Base-by-base conservation (phyloP, 768 basidiomycete species). In the Lepiota brunneoincarnata region DNA sequence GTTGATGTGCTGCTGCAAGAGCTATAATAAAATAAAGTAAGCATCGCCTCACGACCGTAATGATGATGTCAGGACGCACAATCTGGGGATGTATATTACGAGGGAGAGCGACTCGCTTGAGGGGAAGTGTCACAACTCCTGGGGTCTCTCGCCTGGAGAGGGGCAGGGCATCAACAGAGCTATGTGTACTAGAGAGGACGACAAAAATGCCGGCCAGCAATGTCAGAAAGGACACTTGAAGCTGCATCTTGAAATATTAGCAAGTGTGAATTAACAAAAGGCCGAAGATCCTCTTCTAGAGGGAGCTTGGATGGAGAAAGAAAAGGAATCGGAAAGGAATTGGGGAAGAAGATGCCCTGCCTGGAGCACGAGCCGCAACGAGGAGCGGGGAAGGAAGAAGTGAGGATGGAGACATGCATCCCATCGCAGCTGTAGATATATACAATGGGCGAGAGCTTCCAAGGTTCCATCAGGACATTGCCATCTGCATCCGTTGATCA, bases 1-100 rank as follows among this genome's bases (percentile, higher is more conserved):
- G 59, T 83, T 86, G 39, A 80, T 76, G 62, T 83, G 77, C 64
- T 81, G 84, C 63, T 86, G 84, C 47, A 84, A 69, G 47, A 78
- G 61, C 84, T 86, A 57, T 28, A 63, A 21, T 53, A 47, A 20
- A n/a, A n/a, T n/a, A 59, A 49, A 31, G 63, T n/a, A 26, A 31
- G 12, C 17, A 41, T 23, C 17, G n/a, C 15, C n/a, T 9, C 34
- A 24, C 28, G 31, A 23, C 2, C 24, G 24, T 35, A 24, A 37
- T 35, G 7, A 40, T 37, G 20, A 26, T 36, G 51, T 23, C 50
- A 36, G 15, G 52, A 69, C 72, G 26, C 56, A 76, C 76, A 41
- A 78, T 68, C 20, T 64, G 62, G 15, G 75, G 74, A 51, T 64
- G 63, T 31, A 64, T 40, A 37, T 28, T 55, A 37, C 64, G 64